phyloP scores from a whole-genome alignment of 257 asterid genomes.

The Capsicum pubescens region DNA sequence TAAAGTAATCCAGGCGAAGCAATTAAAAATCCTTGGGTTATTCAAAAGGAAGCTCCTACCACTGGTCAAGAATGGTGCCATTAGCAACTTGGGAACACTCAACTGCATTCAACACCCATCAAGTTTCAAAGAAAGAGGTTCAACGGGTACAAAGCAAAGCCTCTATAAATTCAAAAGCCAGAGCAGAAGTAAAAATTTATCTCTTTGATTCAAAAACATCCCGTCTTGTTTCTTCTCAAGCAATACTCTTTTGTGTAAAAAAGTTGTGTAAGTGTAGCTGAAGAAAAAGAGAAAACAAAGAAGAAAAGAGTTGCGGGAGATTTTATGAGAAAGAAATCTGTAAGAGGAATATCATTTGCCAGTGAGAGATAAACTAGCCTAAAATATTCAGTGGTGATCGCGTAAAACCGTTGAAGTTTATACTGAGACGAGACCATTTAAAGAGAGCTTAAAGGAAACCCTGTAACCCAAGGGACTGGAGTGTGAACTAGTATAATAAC shows the following conservation, averaged over 20 bases:
- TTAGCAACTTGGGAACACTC: not conserved
- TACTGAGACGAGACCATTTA: not conserved
- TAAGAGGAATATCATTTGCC: not conserved
- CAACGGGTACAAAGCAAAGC: conserved; percentile 5
- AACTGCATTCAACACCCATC: not conserved
- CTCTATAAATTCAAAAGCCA: not conserved
- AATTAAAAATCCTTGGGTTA: not conserved
- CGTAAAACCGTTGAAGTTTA: not conserved
- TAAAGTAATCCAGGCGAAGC: not conserved
- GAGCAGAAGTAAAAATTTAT: not conserved
- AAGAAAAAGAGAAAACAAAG: not conserved
- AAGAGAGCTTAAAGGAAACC: not conserved
- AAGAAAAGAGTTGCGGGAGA: not conserved
- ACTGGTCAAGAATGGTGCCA: not conserved
- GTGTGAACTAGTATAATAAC: too few relatives aligned
- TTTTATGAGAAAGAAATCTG: not conserved
- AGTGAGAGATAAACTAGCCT: not conserved
- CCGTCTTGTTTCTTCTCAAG: not conserved
- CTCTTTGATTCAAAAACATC: not conserved
- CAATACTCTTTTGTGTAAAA: not conserved
- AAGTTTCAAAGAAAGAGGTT: conserved; percentile 3
- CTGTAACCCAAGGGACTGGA: not conserved
- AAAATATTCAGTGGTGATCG: not conserved
- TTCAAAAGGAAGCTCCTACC: not conserved
- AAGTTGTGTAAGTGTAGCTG: not conserved